Conservation (phyloP, 495 filamentous ascomycete species). For the Trypethelium eluteriae region DNA sequence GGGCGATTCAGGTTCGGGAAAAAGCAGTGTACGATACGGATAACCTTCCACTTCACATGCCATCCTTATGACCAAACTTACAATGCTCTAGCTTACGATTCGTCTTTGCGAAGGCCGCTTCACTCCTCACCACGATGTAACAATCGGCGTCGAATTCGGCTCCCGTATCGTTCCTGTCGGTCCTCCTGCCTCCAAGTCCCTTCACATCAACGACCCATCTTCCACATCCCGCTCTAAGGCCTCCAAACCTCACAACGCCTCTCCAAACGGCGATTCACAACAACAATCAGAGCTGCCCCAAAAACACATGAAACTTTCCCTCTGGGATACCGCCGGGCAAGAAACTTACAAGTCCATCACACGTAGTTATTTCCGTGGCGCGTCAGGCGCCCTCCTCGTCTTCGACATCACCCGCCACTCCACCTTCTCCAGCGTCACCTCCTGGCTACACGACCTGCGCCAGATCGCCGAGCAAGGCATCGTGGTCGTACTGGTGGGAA, state of each 20-base stretch:
- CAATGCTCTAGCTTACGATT: conserved; percentile 62
- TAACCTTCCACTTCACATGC: neutral
- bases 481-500: conserved; percentile 87
- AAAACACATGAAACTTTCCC: conserved; percentile 55
- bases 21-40: conserved; percentile 62
- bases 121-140: conserved; percentile 86
- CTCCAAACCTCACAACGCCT: conserved; percentile 36
- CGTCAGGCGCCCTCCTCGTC: conserved; percentile 82
- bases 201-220: conserved; percentile 40
- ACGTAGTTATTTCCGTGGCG: conserved; percentile 88
- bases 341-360: conserved; percentile 96
- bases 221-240: conserved; percentile 15
- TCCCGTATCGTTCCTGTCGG: conserved; percentile 89
- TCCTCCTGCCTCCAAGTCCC: conserved; percentile 53
- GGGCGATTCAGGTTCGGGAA: conserved; percentile 89
- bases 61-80: conserved; percentile 18
- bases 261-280: conserved; percentile 26
- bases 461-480: conserved; percentile 91
- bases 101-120: conserved; percentile 97
- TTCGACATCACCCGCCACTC: conserved; percentile 83
- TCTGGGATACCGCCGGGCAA: conserved; percentile 97
- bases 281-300: conserved; percentile 37
- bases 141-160: conserved; percentile 96
- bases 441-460: conserved; percentile 87
- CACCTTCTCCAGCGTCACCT: conserved; percentile 77